Evolutionary conservation across 768 basidiomycete species (phyloP), one percentile per base, ranked within the genome.

Genomic region (Coprinopsis cinerea): DNA sequence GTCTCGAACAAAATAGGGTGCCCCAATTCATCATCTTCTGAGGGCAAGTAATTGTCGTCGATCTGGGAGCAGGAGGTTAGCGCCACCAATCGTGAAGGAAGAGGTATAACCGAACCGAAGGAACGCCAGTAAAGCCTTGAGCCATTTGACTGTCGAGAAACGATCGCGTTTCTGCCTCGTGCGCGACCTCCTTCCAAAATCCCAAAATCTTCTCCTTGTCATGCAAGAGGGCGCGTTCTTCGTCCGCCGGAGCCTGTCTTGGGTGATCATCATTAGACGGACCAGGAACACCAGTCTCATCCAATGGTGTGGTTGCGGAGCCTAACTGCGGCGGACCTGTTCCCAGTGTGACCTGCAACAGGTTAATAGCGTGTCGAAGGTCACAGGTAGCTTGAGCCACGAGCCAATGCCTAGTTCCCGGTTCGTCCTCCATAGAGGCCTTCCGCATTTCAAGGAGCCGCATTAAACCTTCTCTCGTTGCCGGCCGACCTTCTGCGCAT

Each of bases 301-400:
- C 44, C 28, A 13, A 13, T 18, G n/a, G 32, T 45, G 20, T 13
- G 15, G 44, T 17, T 32, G 28, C 47, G 15, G 47, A 9, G 26
- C 27, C 28, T 45, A 32, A 45, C 27, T 45, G 48, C 48, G 37
- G 25, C 28, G 28, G 26, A 10, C 27, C 30, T 32, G 49, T 42
- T 55, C 57, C n/a, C 65, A 58, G 60, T 57, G 65, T 58, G 51
- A 83, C 65, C 66, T 92, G 85, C 47, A 91, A 69, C 45, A 74
- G 63, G 58, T 75, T 74, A 53, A 92, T 81, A 18, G 79, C 71
- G 54, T 73, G 72, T 51, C 91, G 72, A 41, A 93, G 70, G 70
- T 93, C 91, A 55, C 54, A 24, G 66, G 59, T 27, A 65, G 32
- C 24, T 63, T 63, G 48, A 54, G 49, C 26, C 59, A 56, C 62